Base-by-base conservation (phyloP, 108 stramenopile genomes). In the Fragilariopsis cylindrus region DNA sequence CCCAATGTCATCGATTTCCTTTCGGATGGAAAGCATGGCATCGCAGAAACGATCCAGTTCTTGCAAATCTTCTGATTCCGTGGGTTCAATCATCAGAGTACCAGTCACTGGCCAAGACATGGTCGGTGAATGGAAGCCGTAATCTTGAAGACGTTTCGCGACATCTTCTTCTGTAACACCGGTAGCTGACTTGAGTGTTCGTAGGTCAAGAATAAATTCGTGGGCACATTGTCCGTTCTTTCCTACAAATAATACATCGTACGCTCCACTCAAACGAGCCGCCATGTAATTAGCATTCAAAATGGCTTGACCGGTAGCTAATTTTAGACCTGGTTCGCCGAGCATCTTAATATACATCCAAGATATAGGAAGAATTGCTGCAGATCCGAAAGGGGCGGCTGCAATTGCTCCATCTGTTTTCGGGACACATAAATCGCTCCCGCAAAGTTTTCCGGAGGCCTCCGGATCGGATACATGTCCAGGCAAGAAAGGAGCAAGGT, bases 281-380 rank as follows among this genome's bases (percentile, higher is more conserved):
- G 98, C 96, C 95, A 99, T 97, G 96, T 99, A 99, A 87, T 99
- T 99, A 15, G 99, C 99, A 82, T 98, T 98, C 81, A 99, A 84
- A 83, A 99, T 99, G 41, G 99, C 99, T 65, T 91, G 68, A 50
- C 86, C 79, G 7, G 97, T 97, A n/a, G 97, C 88, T 57, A 86
- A 77, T 77, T 88, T 93, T 15, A 99, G 81, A 45, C 98, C 98
- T 47, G 91, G 89, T 53, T 88, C 85, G 41, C 98, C 98, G 60
- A 97, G 85, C 98, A 99, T 98, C 74, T 98, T 98, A 69, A 99
- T 98, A 85, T 98, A 99, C 97, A 99, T 98, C 97, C 98, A 99
- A 3, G 97, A 97, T 75, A 99, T 99, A 66, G 98, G 98, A 46
- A 99, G 94, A 75, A 99, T 99, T 47, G 96, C 92, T 3, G 99